Conservation (phyloP, 2,329 filamentous ascomycete genomes). For the Camillea tinctor region DNA sequence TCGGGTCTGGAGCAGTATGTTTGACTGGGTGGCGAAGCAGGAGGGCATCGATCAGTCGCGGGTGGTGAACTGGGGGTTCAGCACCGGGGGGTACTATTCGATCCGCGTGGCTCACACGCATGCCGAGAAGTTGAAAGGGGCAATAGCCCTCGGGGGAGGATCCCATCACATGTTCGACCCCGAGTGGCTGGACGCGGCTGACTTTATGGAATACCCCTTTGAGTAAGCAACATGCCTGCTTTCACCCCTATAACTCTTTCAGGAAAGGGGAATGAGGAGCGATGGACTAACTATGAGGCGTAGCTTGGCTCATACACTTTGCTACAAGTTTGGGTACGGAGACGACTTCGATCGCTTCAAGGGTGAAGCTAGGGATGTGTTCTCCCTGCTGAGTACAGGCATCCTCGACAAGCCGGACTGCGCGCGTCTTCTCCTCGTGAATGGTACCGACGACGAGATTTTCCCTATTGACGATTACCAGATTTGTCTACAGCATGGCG, state of each 20-base stretch:
- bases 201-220: constrained; percentile 59
- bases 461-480: constrained; percentile 62
- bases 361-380: constrained; percentile 38
- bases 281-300: constrained; percentile 1
- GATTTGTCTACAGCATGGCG: constrained; percentile 50
- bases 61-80: constrained; percentile 55
- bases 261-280: background rate
- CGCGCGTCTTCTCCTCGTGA: constrained; percentile 50
- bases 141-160: constrained; percentile 54
- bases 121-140: constrained; percentile 46
- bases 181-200: constrained; percentile 52
- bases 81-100: constrained; percentile 58
- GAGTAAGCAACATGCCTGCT: constrained; percentile 37
- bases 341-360: constrained; percentile 31
- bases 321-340: constrained; percentile 29
- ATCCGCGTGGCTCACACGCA: constrained; percentile 59
- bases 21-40: constrained; percentile 52
- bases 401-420: constrained; percentile 51
- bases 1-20: constrained; percentile 50
- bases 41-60: constrained; percentile 45
- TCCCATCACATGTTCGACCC: constrained; percentile 57
- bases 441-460: constrained; percentile 58
- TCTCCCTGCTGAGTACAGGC: constrained; percentile 54
- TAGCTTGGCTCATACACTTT: constrained; percentile 29
- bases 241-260: background rate